Percentiles rank a stretch among this genome's conserved stretches.
phyloP scores from a whole-genome alignment of 106 monocot genomes.

The Vanilla planifolia region DNA sequence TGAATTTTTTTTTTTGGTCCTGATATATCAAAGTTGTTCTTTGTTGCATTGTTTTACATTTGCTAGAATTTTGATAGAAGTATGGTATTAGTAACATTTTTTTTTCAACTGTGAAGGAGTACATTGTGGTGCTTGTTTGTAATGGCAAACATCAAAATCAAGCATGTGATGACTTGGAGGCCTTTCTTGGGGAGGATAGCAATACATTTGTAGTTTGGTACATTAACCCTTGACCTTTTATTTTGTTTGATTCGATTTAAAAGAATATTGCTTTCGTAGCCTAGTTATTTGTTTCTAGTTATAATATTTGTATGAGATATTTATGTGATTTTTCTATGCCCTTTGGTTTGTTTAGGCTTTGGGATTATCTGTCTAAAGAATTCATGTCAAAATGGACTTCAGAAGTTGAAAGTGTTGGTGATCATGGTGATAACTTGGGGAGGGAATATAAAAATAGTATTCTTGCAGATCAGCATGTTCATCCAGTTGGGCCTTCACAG shows the following conservation, averaged over 20 bases:
- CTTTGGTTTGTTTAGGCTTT: constrained; percentile 36
- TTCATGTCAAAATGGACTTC: constrained; percentile 1
- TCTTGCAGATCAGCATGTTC: background rate
- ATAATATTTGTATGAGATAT: background rate
- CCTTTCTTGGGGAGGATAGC: constrained; percentile 64
- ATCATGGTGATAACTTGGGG: background rate
- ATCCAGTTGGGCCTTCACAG: too few relatives aligned
- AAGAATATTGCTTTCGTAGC: background rate
- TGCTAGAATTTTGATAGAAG: background rate
- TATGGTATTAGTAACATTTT: too few relatives aligned
- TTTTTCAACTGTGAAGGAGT: too few relatives aligned
- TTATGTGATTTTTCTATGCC: too few relatives aligned
- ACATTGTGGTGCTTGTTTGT: constrained; percentile 76
- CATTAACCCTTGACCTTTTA: background rate
- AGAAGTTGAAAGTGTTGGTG: constrained; percentile 10
- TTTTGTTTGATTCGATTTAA: background rate
- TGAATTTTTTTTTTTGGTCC: too few relatives aligned
- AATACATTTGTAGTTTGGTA: constrained; percentile 74
- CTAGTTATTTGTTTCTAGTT: background rate
- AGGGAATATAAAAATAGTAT: constrained; percentile 11
- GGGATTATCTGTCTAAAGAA: constrained; percentile 56
- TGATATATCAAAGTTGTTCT: background rate
- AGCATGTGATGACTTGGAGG: constrained; percentile 59
- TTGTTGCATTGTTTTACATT: background rate
- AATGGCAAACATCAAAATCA: constrained; percentile 80